phyloP scores from a whole-genome alignment of 129 eudicot species.

The Gnaphalium uliginosum region DNA sequence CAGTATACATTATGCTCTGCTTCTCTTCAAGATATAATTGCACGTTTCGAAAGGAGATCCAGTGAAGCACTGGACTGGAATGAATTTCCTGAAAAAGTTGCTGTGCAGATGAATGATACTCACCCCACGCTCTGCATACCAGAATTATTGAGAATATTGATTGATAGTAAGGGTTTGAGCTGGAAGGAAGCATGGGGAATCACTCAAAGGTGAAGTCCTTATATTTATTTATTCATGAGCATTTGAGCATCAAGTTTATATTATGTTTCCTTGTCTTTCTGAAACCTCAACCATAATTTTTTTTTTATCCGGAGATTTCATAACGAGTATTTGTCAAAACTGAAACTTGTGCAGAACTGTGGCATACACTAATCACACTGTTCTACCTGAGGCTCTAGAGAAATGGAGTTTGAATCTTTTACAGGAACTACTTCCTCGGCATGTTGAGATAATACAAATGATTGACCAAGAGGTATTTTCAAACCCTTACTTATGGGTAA shows the following conservation, averaged over 20 bases:
- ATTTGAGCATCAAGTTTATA: background rate
- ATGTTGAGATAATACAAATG: slow-evolving; percentile 72
- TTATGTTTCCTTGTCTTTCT: no score
- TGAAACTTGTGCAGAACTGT: slow-evolving; percentile 57
- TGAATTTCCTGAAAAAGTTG: slow-evolving; percentile 68
- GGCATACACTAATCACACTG: slow-evolving; percentile 92
- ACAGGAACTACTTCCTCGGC: slow-evolving; percentile 79
- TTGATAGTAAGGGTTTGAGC: slow-evolving; percentile 71
- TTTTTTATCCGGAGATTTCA: no score
- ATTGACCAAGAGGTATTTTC: slow-evolving; percentile 63
- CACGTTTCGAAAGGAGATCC: slow-evolving; percentile 67
- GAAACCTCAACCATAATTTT: no score
- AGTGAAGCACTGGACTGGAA: slow-evolving; percentile 54
- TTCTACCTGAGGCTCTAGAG: slow-evolving; percentile 91
- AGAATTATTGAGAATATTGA: slow-evolving; percentile 69
- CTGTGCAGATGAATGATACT: slow-evolving; percentile 94
- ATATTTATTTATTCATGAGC: background rate
- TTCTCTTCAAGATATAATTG: slow-evolving; percentile 79
- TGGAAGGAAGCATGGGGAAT: slow-evolving; percentile 92
- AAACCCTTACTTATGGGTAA: background rate
- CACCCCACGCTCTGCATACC: slow-evolving; percentile 93
- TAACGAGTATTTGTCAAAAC: background rate
- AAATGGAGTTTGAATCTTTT: slow-evolving; percentile 81
- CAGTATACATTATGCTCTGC: slow-evolving; percentile 84
- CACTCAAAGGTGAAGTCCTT: slow-evolving; percentile 55